A percentile compares a stretch with the other conserved stretches of the same genome.
Evolutionary conservation across 2,329 filamentous ascomycete genomes (phyloP).

Genomic region (Elsinoe ampelina): DNA sequence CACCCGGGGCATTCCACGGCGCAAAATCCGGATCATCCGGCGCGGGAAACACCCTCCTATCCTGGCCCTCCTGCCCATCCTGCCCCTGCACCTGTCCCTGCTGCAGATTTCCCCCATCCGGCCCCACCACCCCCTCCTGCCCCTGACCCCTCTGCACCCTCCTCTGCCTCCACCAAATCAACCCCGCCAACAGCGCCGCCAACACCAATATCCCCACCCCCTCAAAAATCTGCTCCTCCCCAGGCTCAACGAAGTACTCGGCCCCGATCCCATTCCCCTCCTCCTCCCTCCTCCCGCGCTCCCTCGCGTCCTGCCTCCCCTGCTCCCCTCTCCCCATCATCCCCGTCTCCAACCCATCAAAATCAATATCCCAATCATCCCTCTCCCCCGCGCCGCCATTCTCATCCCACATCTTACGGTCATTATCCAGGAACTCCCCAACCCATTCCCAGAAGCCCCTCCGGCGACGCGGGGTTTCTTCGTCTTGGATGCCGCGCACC

Average conservation of each 20-base stretch:
- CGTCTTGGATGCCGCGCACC: slow-evolving; percentile 84
- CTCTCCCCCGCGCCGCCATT: background rate
- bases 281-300: background rate
- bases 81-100: slow-evolving; percentile 29
- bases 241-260: slow-evolving; percentile 9
- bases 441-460: slow-evolving; percentile 37
- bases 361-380: background rate
- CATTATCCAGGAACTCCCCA: background rate
- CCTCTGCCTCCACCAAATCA: slow-evolving; percentile 17
- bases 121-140: slow-evolving; percentile 28
- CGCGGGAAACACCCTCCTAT: slow-evolving; percentile 52
- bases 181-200: background rate
- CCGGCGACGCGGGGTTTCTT: slow-evolving; percentile 41
- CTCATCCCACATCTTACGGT: background rate
- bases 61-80: slow-evolving; percentile 27
- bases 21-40: slow-evolving; percentile 58
- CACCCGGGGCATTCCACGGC: slow-evolving; percentile 55
- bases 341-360: background rate
- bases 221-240: background rate
- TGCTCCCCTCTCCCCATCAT: background rate
- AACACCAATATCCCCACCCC: slow-evolving; percentile 6
- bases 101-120: slow-evolving; percentile 24
- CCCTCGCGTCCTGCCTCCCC: slow-evolving; percentile 3
- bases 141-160: slow-evolving; percentile 34
- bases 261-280: background rate